Percentiles rank a stretch among this genome's conserved stretches.
Conservation (phyloP, 345 rosid genomes). For the Hibiscus tridactylites region DNA sequence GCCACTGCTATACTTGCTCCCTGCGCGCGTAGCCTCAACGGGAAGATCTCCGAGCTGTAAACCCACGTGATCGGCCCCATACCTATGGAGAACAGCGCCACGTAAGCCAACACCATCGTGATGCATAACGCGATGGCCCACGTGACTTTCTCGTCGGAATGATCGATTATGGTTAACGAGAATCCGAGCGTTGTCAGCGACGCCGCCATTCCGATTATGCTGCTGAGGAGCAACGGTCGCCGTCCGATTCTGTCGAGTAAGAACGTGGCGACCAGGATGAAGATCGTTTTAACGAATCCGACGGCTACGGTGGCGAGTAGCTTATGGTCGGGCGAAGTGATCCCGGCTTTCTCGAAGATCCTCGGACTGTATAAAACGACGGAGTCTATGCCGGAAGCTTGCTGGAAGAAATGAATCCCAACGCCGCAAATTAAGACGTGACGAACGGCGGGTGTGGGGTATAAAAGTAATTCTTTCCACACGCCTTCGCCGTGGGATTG, state of each 20-base stretch:
- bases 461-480: conserved; percentile 60
- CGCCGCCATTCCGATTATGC: conserved; percentile 58
- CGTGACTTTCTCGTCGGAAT: conserved; percentile 28
- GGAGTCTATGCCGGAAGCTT: conserved; percentile 77
- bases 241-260: conserved; percentile 72
- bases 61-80: conserved; percentile 94
- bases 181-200: conserved; percentile 43
- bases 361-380: conserved; percentile 83
- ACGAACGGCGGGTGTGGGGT: conserved; percentile 61
- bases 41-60: conserved; percentile 83
- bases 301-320: conserved; percentile 81
- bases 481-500: conserved; percentile 58
- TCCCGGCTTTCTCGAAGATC: conserved; percentile 72
- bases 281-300: conserved; percentile 59
- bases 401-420: conserved; percentile 91
- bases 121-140: conserved; percentile 71
- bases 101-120: conserved; percentile 48
- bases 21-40: conserved; percentile 75
- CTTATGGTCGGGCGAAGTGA: conserved; percentile 25
- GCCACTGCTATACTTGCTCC: conserved; percentile 65
- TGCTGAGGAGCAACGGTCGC: conserved; percentile 65
- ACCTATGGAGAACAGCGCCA: conserved; percentile 79
- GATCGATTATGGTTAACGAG: conserved; percentile 43
- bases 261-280: conserved; percentile 75
- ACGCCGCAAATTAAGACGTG: conserved; percentile 57